Evolutionary conservation across 2,329 filamentous ascomycete genomes (phyloP), one percentile per base, ranked within the genome.

Genomic region (Ascochyta viciae-villosae): DNA sequence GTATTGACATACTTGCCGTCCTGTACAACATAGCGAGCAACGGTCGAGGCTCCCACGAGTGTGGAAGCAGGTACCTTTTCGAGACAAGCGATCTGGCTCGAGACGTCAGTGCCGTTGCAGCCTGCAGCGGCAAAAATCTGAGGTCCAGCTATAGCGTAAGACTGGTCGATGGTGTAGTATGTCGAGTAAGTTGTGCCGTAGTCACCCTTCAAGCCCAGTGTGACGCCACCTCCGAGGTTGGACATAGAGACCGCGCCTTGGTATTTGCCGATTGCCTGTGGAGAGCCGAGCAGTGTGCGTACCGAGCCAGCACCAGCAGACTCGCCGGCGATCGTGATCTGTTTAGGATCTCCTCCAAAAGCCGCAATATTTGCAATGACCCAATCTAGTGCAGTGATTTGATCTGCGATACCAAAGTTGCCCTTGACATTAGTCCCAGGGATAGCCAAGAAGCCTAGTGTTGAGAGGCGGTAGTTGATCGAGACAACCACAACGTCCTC

Each of bases 111-210:
- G 40, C 77, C 66, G 15, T 80, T 81, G 72, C 85, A 87, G 55
- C 83, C 82, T 2, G 81, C 78, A 5, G 77, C 78, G 3, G 70
- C 61, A 53, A 87, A 80, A 46, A 88, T 81, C 2, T 79, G 74
- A n/a, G 78, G 76, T 0, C 81, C 84, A 1, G 77, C 81, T 0
- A 78, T 74, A 1, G 76, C 65, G 64, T 83, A 80, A 22, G 82
- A 81, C 54, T 86, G 73, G 3, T 78, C 70, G 54, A 87, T 81
- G 3, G 84, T 86, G 62, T 82, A 82, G 72, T 87, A 88, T 23
- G 80, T 78, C 10, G 82, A 84, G 68, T 86, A 88, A 0, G 82
- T 81, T 0, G 81, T 83, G 10, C 83, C 84, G 54, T 86, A 86
- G 64, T 83, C 78, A n/a, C 83, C 81, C 1, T 72, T 77, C 2